Conservation (phyloP, 768 basidiomycete genomes). For the Clitopilus hobsonii region DNA sequence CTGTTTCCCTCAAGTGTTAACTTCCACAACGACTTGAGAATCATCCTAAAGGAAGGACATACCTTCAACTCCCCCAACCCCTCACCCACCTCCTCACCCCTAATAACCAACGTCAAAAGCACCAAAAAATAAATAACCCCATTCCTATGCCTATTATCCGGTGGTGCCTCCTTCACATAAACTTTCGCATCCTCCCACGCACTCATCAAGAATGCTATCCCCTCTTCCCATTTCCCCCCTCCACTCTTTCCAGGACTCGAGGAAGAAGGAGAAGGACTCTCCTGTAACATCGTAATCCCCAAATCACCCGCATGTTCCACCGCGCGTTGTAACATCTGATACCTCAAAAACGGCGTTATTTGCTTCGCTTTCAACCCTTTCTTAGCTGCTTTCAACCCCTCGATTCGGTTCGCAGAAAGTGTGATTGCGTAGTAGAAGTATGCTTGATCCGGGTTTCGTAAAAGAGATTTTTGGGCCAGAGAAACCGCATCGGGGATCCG, state of each 20-base stretch:
- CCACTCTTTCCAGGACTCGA: no score
- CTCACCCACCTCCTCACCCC: constrained; percentile 42
- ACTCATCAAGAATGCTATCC: constrained; percentile 54
- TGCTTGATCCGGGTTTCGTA: constrained; percentile 52
- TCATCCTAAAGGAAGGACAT: constrained; percentile 8
- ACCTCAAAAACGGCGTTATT: constrained; percentile 51
- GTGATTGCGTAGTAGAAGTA: constrained; percentile 65
- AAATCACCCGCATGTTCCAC: constrained; percentile 57
- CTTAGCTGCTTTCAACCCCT: constrained; percentile 59
- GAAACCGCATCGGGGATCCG: constrained; percentile 44
- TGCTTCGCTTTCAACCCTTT: constrained; percentile 57
- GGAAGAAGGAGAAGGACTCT: no score
- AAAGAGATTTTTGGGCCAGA: constrained; percentile 40
- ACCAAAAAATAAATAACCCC: constrained; percentile 58
- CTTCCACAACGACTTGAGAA: no score
- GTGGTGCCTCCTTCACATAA: constrained; percentile 52
- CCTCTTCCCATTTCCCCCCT: constrained; percentile 49
- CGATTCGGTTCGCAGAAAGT: constrained; percentile 39
- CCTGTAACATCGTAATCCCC: constrained; percentile 44
- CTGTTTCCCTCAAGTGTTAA: no score
- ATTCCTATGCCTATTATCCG: constrained; percentile 58
- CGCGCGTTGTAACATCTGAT: constrained; percentile 56
- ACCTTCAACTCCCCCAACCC: constrained; percentile 52
- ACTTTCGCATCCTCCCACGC: constrained; percentile 57
- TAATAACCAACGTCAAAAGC: constrained; percentile 45